Evolutionary conservation across 2,329 filamentous ascomycete genomes (phyloP).

Genomic region (Fusarium sacchari): DNA sequence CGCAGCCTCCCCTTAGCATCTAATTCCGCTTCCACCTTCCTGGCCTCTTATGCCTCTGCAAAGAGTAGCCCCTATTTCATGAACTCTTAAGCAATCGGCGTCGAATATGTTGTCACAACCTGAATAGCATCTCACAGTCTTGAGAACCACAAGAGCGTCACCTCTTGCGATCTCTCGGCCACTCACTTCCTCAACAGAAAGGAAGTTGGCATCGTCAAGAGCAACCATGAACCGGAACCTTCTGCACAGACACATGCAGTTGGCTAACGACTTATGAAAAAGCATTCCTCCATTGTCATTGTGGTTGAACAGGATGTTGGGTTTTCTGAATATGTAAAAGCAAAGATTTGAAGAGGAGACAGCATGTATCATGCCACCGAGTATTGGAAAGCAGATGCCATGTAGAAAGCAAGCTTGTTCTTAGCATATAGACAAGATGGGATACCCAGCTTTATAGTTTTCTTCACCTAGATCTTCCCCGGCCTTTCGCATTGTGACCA

Average conservation of each 20-base stretch:
- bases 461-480: conserved; percentile 6
- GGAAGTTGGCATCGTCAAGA: conserved; percentile 26
- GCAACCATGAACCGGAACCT: conserved; percentile 29
- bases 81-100: conserved; percentile 16
- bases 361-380: conserved; percentile 20
- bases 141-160: conserved; percentile 6
- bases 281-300: conserved; percentile 34
- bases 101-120: conserved; percentile 23
- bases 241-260: conserved; percentile 26
- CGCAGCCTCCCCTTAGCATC: conserved; percentile 1
- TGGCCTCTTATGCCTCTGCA: conserved; percentile 22
- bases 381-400: conserved; percentile 29
- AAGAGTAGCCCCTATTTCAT: conserved; percentile 26
- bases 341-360: conserved; percentile 28
- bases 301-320: conserved; percentile 28
- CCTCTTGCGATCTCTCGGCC: conserved; percentile 4
- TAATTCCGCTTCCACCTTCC: conserved; percentile 20
- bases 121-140: conserved; percentile 24
- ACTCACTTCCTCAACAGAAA: conserved; percentile 7
- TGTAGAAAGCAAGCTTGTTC: conserved; percentile 41
- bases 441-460: conserved; percentile 45
- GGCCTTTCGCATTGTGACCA: conserved; percentile 14
- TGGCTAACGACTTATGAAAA: conserved; percentile 36
- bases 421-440: conserved; percentile 43
- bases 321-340: conserved; percentile 36